phyloP scores from a whole-genome alignment of 2,329 filamentous ascomycete genomes.

The Botrytis medusae region DNA sequence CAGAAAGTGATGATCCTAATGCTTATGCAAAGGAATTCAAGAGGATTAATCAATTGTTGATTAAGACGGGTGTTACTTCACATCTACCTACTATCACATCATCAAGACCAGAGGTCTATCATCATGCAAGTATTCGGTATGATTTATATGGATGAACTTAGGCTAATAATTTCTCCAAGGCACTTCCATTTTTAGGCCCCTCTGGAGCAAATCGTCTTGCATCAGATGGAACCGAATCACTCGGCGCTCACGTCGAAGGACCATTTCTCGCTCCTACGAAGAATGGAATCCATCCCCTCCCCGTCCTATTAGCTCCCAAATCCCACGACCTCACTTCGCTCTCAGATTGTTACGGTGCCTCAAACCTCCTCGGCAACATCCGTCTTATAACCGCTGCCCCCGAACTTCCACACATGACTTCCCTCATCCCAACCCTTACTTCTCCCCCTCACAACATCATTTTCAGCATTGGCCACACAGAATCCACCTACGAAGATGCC shows the following conservation, averaged over 20 bases:
- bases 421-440: conserved; percentile 65
- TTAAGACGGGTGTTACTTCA: conserved; percentile 80
- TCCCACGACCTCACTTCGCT: conserved; percentile 65
- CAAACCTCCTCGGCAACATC: conserved; percentile 62
- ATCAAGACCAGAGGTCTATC: conserved; percentile 77
- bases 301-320: conserved; percentile 57
- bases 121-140: conserved; percentile 53
- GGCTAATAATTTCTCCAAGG: conserved; percentile 41
- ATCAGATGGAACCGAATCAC: conserved; percentile 74
- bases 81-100: conserved; percentile 86
- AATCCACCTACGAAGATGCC: conserved; percentile 82
- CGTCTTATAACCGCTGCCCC: conserved; percentile 86
- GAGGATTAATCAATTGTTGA: conserved; percentile 68
- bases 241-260: conserved; percentile 88
- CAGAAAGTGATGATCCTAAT: conserved; percentile 63
- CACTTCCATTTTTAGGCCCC: conserved; percentile 75
- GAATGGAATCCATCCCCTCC: conserved; percentile 80
- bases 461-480: conserved; percentile 81
- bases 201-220: conserved; percentile 61
- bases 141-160: too few species aligned
- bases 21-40: conserved; percentile 72
- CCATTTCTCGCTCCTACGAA: conserved; percentile 82
- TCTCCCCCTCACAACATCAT: conserved; percentile 59
- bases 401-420: conserved; percentile 70
- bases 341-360: conserved; percentile 67